A percentile compares a stretch with the other conserved stretches of the same genome.
Conservation (phyloP, 805 yeast species). For the Pichia eremophila region DNA sequence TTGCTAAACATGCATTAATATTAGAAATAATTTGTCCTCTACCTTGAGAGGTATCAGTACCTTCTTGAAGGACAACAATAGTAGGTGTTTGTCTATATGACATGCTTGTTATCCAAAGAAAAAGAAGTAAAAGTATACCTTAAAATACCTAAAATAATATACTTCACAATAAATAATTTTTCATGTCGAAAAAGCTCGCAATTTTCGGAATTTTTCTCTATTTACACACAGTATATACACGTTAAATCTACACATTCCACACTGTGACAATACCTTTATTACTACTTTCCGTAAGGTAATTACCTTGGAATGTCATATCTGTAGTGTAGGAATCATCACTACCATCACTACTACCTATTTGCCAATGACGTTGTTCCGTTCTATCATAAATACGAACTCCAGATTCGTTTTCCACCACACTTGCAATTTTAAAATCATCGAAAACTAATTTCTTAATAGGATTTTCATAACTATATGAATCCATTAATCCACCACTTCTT, state of each 20-base stretch:
- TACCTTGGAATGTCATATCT: slow-evolving; percentile 39
- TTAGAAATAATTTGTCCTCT: slow-evolving; percentile 91
- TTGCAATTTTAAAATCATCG: slow-evolving; percentile 46
- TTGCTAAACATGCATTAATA: slow-evolving; percentile 94
- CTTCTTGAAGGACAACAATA: slow-evolving; percentile 95
- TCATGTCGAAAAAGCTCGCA: not conserved
- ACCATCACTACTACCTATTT: slow-evolving; percentile 34
- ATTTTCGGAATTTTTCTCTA: not conserved
- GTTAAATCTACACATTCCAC: slow-evolving; percentile 39
- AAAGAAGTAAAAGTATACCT: too few relatives aligned
- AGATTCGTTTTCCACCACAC: slow-evolving; percentile 35
- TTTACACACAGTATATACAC: not conserved
- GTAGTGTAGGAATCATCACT: not conserved
- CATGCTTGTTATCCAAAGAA: slow-evolving; percentile 33
- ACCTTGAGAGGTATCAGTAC: slow-evolving; percentile 96
- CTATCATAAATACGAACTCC: slow-evolving; percentile 53
- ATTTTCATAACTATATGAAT: slow-evolving; percentile 51
- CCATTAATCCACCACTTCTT: slow-evolving; percentile 52
- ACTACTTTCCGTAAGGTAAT: slow-evolving; percentile 60
- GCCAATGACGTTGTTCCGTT: slow-evolving; percentile 41
- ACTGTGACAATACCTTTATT: slow-evolving; percentile 49
- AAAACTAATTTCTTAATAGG: slow-evolving; percentile 50
- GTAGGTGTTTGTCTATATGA: slow-evolving; percentile 94
- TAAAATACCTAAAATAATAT: too few relatives aligned
- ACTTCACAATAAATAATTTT: too few relatives aligned